phyloP scores from a whole-genome alignment of 257 asterid species.

The Coffea eugenioides region DNA sequence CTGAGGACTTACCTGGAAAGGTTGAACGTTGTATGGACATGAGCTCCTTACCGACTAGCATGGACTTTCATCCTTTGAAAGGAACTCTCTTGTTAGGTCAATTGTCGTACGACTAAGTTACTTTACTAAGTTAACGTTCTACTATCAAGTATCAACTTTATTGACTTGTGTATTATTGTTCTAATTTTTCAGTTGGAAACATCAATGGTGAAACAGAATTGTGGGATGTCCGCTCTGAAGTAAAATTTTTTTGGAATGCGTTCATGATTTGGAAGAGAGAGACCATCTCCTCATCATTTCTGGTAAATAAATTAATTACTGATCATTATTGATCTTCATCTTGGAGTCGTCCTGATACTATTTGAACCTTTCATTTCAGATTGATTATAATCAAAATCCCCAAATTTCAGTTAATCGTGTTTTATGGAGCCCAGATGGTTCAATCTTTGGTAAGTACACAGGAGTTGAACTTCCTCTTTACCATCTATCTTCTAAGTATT shows the following conservation, averaged over 20 bases:
- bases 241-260: constrained; percentile 41
- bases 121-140: too few species aligned
- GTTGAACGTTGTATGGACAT: constrained; percentile 42
- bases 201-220: constrained; percentile 51
- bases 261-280: constrained; percentile 36
- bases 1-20: constrained; percentile 46
- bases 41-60: constrained; percentile 43
- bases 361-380: constrained; percentile 23
- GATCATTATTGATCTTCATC: neutral
- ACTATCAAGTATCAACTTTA: too few species aligned
- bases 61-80: constrained; percentile 72
- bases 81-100: constrained; percentile 67
- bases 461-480: constrained; percentile 16
- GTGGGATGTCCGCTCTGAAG: constrained; percentile 48
- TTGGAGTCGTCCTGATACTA: neutral
- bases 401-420: constrained; percentile 45
- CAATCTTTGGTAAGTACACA: constrained; percentile 53
- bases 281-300: constrained; percentile 25
- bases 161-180: neutral
- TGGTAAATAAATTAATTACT: constrained; percentile 30
- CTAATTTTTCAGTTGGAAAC: constrained; percentile 52
- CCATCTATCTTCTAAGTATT: too few species aligned
- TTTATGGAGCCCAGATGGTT: constrained; percentile 63
- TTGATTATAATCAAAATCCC: constrained; percentile 28
- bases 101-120: neutral